Evolutionary conservation across 768 basidiomycete species (phyloP).

Genomic region (Hypholoma sublateritium): DNA sequence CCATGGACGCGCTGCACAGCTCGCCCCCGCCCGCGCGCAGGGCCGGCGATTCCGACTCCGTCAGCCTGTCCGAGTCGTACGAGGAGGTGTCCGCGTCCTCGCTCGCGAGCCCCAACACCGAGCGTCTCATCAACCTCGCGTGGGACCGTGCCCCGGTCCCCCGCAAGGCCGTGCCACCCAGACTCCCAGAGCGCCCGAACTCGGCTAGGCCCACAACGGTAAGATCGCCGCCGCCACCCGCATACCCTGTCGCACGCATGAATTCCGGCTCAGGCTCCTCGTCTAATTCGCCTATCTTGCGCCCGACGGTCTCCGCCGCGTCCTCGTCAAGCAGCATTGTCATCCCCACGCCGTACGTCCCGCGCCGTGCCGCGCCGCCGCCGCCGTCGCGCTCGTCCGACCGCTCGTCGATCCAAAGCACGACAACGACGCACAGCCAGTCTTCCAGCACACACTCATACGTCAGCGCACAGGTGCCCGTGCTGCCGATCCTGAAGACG

Average conservation of each 20-base stretch:
- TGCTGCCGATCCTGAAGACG: constrained; percentile 23
- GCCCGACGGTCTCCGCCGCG: constrained; percentile 30
- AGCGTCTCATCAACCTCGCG: constrained; percentile 42
- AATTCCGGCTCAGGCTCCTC: constrained; percentile 25
- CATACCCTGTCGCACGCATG: constrained; percentile 24
- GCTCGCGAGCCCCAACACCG: constrained; percentile 48
- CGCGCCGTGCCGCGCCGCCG: constrained; percentile 42
- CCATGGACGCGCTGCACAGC: constrained; percentile 37
- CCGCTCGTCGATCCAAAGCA: constrained; percentile 63
- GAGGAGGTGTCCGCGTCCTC: constrained; percentile 64
- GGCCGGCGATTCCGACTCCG: constrained; percentile 45
- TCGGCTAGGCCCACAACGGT: constrained; percentile 23
- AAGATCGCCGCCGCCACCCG: constrained; percentile 28
- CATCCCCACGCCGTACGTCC: constrained; percentile 28
- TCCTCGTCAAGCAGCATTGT: constrained; percentile 35
- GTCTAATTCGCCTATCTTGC: constrained; percentile 30
- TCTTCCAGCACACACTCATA: constrained; percentile 30
- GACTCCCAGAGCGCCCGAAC: constrained; percentile 46
- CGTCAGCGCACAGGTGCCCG: constrained; percentile 5
- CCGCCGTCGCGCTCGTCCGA: constrained; percentile 55
- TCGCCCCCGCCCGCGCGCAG: constrained; percentile 10
- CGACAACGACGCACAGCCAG: constrained; percentile 35
- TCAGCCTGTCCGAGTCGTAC: constrained; percentile 70
- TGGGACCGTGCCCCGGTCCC: constrained; percentile 49
- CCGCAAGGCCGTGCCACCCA: constrained; percentile 39